phyloP scores from a whole-genome alignment of 2,329 filamentous ascomycete species.

The Teratosphaeriaceae sp. region DNA sequence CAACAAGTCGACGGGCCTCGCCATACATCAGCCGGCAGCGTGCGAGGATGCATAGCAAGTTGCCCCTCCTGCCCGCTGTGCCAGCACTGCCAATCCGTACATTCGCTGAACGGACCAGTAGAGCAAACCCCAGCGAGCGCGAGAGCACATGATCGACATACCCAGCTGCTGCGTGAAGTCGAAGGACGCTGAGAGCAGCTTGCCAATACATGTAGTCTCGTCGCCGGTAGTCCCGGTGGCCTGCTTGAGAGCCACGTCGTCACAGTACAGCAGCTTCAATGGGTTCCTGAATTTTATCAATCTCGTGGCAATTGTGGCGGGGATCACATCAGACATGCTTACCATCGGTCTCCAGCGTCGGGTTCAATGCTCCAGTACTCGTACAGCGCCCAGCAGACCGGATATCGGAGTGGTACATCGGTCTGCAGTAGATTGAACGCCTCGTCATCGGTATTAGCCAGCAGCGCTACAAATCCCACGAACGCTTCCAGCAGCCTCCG shows the following conservation, averaged over 20 bases:
- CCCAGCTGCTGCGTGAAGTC: background rate
- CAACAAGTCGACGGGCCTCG: too few species aligned
- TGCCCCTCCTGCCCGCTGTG: too few species aligned
- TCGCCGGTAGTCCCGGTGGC: background rate
- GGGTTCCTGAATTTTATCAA: background rate
- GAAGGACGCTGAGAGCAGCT: background rate
- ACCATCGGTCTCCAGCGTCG: background rate
- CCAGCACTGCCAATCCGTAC: too few species aligned
- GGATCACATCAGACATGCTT: too few species aligned
- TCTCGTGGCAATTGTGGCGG: background rate
- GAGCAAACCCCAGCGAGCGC: background rate
- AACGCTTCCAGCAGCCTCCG: background rate
- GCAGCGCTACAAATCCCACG: background rate
- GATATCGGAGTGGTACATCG: background rate
- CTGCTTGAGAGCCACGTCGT: too few species aligned
- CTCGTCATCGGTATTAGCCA: background rate
- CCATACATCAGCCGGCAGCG: too few species aligned
- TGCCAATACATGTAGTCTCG: background rate
- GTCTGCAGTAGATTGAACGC: background rate
- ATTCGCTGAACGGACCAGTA: too few species aligned
- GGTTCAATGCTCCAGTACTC: background rate
- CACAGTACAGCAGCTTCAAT: background rate
- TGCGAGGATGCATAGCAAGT: too few species aligned
- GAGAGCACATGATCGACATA: background rate
- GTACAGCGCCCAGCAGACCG: background rate